Evolutionary conservation across 2,329 filamentous ascomycete genomes (phyloP).

Genomic region (Hypoxylon sp.): DNA sequence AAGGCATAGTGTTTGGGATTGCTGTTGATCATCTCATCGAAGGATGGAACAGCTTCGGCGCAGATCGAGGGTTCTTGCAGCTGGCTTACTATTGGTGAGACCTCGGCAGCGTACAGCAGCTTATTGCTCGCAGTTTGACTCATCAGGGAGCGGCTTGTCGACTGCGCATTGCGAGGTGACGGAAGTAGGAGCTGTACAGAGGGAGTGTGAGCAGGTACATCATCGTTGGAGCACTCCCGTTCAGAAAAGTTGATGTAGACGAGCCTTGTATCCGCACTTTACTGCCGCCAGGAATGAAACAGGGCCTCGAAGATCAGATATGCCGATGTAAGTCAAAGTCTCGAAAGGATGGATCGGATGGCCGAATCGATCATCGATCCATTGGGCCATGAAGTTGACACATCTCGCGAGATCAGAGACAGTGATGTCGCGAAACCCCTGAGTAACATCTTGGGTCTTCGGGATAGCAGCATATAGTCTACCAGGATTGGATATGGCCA

Average conservation of each 20-base stretch:
- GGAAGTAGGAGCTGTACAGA: slow-evolving; percentile 24
- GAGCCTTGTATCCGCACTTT: slow-evolving; percentile 49
- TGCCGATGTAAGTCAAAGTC: slow-evolving; percentile 37
- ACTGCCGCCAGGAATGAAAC: slow-evolving; percentile 46
- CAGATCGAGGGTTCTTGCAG: not conserved
- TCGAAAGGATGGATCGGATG: slow-evolving; percentile 33
- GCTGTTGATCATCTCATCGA: slow-evolving; percentile 30
- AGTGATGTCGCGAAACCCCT: slow-evolving; percentile 29
- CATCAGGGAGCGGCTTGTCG: slow-evolving; percentile 27
- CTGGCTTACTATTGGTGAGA: slow-evolving; percentile 18
- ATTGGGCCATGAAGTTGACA: slow-evolving; percentile 40
- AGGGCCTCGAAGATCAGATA: slow-evolving; percentile 43
- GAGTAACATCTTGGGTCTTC: slow-evolving; percentile 12
- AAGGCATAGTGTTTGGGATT: slow-evolving; percentile 18
- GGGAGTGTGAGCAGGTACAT: too few relatives aligned
- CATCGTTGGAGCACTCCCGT: too few relatives aligned
- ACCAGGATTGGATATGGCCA: slow-evolving; percentile 8
- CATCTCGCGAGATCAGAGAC: slow-evolving; percentile 28
- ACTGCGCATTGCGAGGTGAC: slow-evolving; percentile 28
- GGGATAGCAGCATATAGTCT: slow-evolving; percentile 30
- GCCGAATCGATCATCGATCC: slow-evolving; percentile 39
- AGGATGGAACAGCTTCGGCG: slow-evolving; percentile 19
- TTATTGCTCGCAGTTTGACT: slow-evolving; percentile 16
- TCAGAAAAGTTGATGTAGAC: too few relatives aligned
- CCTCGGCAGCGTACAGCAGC: slow-evolving; percentile 27